Conservation (phyloP, 1,139 yeast species). For the Nadsonia commutata region DNA sequence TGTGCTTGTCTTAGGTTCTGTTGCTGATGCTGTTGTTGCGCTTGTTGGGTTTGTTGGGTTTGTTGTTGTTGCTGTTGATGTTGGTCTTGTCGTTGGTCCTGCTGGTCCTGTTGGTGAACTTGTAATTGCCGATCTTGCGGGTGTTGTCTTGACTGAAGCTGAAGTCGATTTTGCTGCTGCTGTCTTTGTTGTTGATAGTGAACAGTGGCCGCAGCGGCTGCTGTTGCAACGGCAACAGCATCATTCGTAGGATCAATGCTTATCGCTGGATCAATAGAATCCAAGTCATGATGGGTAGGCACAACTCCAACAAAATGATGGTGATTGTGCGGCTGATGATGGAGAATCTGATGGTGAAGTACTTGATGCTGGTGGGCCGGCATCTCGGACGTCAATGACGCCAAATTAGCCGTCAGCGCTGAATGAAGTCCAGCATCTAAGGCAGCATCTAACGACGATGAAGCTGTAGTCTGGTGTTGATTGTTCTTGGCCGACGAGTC, state of each 20-base stretch:
- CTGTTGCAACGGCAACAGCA: background rate
- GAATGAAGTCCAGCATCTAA: constrained; percentile 6
- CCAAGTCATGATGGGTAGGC: constrained; percentile 6
- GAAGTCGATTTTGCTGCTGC: background rate
- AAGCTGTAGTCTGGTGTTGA: background rate
- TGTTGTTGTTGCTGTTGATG: background rate
- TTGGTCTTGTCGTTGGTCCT: background rate
- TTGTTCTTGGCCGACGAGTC: background rate
- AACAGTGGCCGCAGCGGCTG: constrained; percentile 1
- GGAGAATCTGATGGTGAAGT: constrained; percentile 8
- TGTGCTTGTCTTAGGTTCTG: background rate
- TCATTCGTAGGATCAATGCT: constrained; percentile 3
- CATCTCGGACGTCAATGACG: constrained; percentile 8
- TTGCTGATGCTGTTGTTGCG: background rate
- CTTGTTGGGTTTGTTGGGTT: background rate
- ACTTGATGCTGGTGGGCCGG: constrained; percentile 8
- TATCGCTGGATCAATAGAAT: constrained; percentile 12
- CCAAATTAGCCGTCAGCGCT: constrained; percentile 7
- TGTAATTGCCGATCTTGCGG: background rate
- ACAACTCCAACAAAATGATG: constrained; percentile 3
- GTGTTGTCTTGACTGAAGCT: background rate
- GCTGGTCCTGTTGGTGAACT: background rate
- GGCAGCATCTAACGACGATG: background rate
- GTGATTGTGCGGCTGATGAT: constrained; percentile 10
- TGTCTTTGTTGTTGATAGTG: constrained; percentile 4